Evolutionary conservation across 2,329 filamentous ascomycete genomes (phyloP), one percentile per base, ranked within the genome.

Genomic region (Lasiodiplodia citricola): DNA sequence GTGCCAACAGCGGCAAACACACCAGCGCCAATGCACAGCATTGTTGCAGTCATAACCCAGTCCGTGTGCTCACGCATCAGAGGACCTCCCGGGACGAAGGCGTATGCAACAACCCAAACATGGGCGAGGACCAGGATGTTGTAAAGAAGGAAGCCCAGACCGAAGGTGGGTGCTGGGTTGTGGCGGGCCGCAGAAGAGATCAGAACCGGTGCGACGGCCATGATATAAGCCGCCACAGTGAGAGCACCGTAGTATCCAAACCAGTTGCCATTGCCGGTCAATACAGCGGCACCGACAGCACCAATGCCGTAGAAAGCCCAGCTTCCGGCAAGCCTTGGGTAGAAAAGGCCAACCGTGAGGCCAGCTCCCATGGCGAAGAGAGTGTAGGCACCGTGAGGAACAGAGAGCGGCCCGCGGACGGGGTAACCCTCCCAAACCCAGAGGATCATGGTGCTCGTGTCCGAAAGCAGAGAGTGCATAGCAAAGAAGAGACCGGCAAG

Each of bases 351-450:
- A 44, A 91, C 83, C 16, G 93, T 78, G 23, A 97, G 84, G 67
- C 96, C 96, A 51, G 85, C 82, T 35, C 92, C 93, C 96, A 99
- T 99, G 69, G 91, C 91, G 66, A 92, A 87, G 65, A 97, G 88
- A 1, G 94, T 97, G 78, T 91, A 88, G 74, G 92, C 93, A 66
- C 94, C 96, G 75, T 98, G 94, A n/a, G 94, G 93, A 58, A 91
- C 93, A 70, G 94, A 89, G 62, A 96, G 88, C 2, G 96, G 96
- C 7, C 96, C 96, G 62, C 92, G 89, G 51, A 98, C 88, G 16
- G 96, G 96, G 75, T 92, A 99, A 7, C 96, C 96, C 74, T 97
- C 94, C 96, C 96, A 99, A 2, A 93, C 93, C 96, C 96, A 99
- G 18, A 94, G 86, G 69, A 98, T 97, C 94, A 99, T 98, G 66